Base-by-base conservation (phyloP, 202 grass and related monocot genomes). In the Schoenoplectus tabernaemontani region DNA sequence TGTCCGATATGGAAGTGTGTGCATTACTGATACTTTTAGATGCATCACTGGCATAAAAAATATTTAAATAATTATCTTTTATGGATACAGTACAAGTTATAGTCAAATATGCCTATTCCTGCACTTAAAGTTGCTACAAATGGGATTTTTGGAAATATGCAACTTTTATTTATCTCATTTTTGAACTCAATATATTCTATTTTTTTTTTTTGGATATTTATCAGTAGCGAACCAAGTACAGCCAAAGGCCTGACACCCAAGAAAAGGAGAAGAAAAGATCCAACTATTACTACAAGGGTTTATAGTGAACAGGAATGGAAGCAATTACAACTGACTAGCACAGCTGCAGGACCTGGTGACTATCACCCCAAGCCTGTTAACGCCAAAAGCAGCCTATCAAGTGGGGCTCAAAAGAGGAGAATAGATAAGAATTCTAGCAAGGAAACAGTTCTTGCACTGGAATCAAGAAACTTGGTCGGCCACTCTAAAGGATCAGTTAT, bases 231-330 rank as follows among this genome's bases (percentile, higher is more conserved):
- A 59, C 32, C 85, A 80, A 84, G 79, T 60, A 57, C 85, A 74
- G 70, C 87, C 2, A 63, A 82, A 82, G 65, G 84, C 81, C 83
- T 77, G 0, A 86, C 79, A 68, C 86, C 87, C 73, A 99, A 87
- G 82, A 99, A 93, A 91, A 89, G 92, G 76, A 99, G 88, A 91
- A 91, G 90, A 86, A 99, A 89, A 86, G 96, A 99, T 28, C 37
- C 81, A 42, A 82, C 86, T 78, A 46, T 64, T 11, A 80, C 78
- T 48, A 80, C 78, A 19, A 83, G 75, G 77, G 53, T 80, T 68
- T 75, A 83, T 65, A 62, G 54, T 72, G 86, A 84, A 70, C 74
- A 82, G 37, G 87, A 90, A 76, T 74, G 85, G 68, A 81, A 79
- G 24, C 61, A 82, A 87, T 83, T 85, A 58, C 85, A 78, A 79